These are phyloP conservation scores for Podila minutissima DNA, from an alignment of 192 early-diverging fungal species.

Conservation along the genomic window DNA sequence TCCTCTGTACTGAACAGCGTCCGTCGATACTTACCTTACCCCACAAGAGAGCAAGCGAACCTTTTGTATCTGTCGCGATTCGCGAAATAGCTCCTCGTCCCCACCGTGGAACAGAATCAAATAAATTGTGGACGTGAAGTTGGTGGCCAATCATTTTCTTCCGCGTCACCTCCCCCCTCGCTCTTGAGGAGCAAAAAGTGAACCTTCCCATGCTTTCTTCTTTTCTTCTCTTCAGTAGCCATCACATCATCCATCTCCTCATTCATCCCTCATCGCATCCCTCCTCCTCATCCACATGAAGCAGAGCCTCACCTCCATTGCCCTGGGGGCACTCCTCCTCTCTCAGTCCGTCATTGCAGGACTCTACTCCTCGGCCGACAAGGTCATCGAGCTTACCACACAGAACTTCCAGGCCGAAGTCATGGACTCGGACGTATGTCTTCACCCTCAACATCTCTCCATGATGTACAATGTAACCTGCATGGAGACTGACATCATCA, in stretches of 20 bases:
- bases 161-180: slow-evolving; percentile 20
- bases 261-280: not conserved
- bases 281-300: slow-evolving; percentile 24
- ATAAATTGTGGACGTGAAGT: not conserved
- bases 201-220: not conserved
- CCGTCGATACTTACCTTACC: too few relatives aligned
- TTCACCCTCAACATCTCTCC: not conserved
- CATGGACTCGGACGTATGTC: slow-evolving; percentile 69
- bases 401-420: slow-evolving; percentile 76
- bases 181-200: not conserved
- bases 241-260: slow-evolving; percentile 1
- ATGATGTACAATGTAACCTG: too few relatives aligned
- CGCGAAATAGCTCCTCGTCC: not conserved
- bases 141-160: slow-evolving; percentile 35
- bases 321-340: slow-evolving; percentile 42
- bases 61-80: too few relatives aligned
- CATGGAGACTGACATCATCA: not conserved
- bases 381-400: slow-evolving; percentile 59
- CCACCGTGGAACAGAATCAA: not conserved
- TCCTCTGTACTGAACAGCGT: too few relatives aligned
- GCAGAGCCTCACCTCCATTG: slow-evolving; percentile 44
- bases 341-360: slow-evolving; percentile 51
- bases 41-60: too few relatives aligned
- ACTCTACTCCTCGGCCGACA: slow-evolving; percentile 62
- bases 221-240: not conserved